Base-by-base conservation (phyloP, 2,329 filamentous ascomycete genomes). In the Ophiognomonia clavigignenti-juglandacearum region DNA sequence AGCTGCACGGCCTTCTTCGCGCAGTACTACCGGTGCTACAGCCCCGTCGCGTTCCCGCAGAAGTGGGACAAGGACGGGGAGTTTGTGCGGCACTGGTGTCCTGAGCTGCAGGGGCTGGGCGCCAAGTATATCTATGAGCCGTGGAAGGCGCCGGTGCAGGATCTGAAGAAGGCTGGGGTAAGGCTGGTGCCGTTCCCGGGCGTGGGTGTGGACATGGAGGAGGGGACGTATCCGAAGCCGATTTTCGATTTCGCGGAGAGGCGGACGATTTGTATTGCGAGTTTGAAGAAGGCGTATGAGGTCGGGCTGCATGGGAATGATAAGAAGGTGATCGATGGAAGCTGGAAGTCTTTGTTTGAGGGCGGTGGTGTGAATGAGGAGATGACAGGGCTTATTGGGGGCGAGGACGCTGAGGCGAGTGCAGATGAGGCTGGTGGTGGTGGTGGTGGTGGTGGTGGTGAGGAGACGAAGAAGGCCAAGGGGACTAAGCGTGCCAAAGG, bases 91-190 rank as follows among this genome's bases (percentile, higher is more conserved):
- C 71, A 68, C 32, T 90, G 80, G 64, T 77, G 86, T 0, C 85
- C 86, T 0, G 86, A 90, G 62, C 65, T 90, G 32, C 70, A 66
- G 48, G 57, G 72, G 0, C 71, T 85, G 52, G 73, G 82, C 13
- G 74, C 75, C 44, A 88, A 85, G 63, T 88, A 78, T 57, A 88
- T 91, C 26, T 91, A 88, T 55, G 86, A 91, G 69, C 86, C 86
- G 6, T 87, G 85, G 82, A 88, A 84, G 59, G 84, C 85, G 35
- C 81, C 82, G 2, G 72, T 83, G 32, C 65, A 65, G 18, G 85
- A 88, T 47, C 82, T 88, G 67, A 85, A 79, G 61, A 80, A 75
- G 57, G 86, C 85, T 57, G 56, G 44, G 0, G 48, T 50, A 6
- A 20, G 13, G 13, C 56, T 48, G 16, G 67, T 85, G 34, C 71